Conservation (phyloP, 148 eudicot genomes). For the Suaeda aralocaspica region DNA sequence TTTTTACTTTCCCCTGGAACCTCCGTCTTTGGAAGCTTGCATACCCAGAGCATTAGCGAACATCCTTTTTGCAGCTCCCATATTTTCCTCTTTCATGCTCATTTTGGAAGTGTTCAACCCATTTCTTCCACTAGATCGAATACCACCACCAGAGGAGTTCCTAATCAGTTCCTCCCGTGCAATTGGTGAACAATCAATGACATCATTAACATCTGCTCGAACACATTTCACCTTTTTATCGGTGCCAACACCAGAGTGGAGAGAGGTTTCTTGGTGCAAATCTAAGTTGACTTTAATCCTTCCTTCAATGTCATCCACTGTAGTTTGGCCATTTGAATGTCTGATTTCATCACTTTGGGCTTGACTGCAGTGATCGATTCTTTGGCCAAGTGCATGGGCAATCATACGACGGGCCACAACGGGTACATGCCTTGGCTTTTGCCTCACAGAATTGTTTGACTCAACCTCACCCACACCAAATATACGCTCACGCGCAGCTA, state of each 20-base stretch:
- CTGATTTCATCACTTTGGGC: constrained; percentile 13
- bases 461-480: constrained; percentile 46
- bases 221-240: constrained; percentile 6
- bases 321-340: constrained; percentile 13
- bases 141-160: constrained; percentile 16
- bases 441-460: constrained; percentile 34
- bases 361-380: constrained; percentile 36
- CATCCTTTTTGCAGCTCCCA: constrained; percentile 94
- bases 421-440: constrained; percentile 61
- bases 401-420: constrained; percentile 98
- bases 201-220: constrained; percentile 17
- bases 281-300: constrained; percentile 22
- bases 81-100: constrained; percentile 53
- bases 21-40: constrained; percentile 35
- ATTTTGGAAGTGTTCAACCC: constrained; percentile 24
- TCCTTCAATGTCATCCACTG: constrained; percentile 27
- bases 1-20: constrained; percentile 31
- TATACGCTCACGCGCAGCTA: constrained; percentile 83
- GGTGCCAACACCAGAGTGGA: not conserved
- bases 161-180: constrained; percentile 17
- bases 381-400: constrained; percentile 85
- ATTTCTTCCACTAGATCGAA: constrained; percentile 29
- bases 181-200: constrained; percentile 9
- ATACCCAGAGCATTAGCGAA: constrained; percentile 80
- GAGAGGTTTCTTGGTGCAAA: constrained; percentile 19